phyloP scores from a whole-genome alignment of 148 eudicot genomes.

The Fagopyrum esculentum region DNA sequence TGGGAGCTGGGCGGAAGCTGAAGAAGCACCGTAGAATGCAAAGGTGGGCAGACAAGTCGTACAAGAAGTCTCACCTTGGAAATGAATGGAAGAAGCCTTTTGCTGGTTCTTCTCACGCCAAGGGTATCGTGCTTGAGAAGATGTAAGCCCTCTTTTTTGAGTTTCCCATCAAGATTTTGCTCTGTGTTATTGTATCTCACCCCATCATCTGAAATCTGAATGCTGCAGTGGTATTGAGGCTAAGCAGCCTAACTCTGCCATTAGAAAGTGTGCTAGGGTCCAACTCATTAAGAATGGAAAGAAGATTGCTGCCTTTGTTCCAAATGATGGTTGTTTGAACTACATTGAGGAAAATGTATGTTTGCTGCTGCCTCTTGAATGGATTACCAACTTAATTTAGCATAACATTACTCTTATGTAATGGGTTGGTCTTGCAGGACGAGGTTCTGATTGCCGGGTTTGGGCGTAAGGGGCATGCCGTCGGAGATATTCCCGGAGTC shows the following conservation, averaged over 20 bases:
- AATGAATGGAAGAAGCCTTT: constrained; percentile 97
- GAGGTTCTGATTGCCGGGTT: constrained; percentile 97
- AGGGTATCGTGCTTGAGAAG: constrained; percentile 91
- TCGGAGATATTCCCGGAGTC: constrained; percentile 98
- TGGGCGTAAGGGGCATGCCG: constrained; percentile 92
- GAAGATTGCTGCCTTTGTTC: constrained; percentile 95
- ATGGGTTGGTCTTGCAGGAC: constrained; percentile 33
- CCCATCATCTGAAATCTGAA: neutral
- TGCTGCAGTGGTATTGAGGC: constrained; percentile 80
- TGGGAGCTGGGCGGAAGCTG: constrained; percentile 95
- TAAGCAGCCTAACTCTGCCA: constrained; percentile 98
- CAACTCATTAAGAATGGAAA: constrained; percentile 93
- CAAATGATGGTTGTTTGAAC: constrained; percentile 96
- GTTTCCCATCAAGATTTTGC: neutral
- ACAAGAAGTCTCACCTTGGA: constrained; percentile 90
- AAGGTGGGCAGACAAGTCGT: constrained; percentile 90
- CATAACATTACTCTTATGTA: too few relatives aligned
- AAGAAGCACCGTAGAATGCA: constrained; percentile 72
- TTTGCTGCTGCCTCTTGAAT: neutral
- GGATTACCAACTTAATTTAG: neutral
- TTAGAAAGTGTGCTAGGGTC: constrained; percentile 92
- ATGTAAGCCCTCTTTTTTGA: constrained; percentile 33
- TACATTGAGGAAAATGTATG: constrained; percentile 91
- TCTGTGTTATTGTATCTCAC: neutral
- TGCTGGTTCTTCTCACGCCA: constrained; percentile 89